Conservation (phyloP, 495 filamentous ascomycete species). For the Aeminium ludgeri region DNA sequence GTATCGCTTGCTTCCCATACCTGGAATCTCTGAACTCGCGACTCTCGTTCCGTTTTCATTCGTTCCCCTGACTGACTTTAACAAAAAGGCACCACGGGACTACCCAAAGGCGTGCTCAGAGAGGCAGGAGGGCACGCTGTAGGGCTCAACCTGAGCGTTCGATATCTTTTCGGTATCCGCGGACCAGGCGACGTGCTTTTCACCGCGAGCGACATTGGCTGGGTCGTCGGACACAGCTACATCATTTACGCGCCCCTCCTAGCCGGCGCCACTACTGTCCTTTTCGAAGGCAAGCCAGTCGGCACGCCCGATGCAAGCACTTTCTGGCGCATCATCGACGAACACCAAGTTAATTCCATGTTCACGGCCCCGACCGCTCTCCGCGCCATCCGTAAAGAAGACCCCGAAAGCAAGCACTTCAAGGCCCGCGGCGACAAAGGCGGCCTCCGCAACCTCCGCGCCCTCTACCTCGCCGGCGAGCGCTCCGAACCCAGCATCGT, state of each 20-base stretch:
- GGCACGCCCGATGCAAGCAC: conserved; percentile 75
- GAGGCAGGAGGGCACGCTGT: conserved; percentile 80
- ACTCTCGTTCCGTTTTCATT: too few species aligned
- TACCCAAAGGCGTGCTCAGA: conserved; percentile 75
- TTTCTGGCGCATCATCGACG: conserved; percentile 75
- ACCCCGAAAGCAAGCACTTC: conserved; percentile 54
- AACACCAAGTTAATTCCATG: conserved; percentile 66
- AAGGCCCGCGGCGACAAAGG: conserved; percentile 41
- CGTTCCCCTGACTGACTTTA: too few species aligned
- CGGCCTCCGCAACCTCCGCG: conserved; percentile 49
- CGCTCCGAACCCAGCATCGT: conserved; percentile 78
- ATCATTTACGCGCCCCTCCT: conserved; percentile 72
- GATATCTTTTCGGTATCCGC: conserved; percentile 60
- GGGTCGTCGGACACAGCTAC: conserved; percentile 28
- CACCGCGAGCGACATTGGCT: conserved; percentile 38
- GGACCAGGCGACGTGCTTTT: conserved; percentile 75
- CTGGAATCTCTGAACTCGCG: too few species aligned
- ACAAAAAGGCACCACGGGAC: conserved; percentile 71
- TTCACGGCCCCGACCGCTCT: conserved; percentile 81
- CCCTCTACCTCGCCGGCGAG: conserved; percentile 77
- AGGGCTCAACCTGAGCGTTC: conserved; percentile 61
- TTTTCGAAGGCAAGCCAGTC: conserved; percentile 85
- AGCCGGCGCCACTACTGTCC: conserved; percentile 65
- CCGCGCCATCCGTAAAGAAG: conserved; percentile 71
- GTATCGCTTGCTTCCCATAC: too few species aligned